Conservation (phyloP, 2,329 filamentous ascomycete genomes). For the Penicillium italicum region DNA sequence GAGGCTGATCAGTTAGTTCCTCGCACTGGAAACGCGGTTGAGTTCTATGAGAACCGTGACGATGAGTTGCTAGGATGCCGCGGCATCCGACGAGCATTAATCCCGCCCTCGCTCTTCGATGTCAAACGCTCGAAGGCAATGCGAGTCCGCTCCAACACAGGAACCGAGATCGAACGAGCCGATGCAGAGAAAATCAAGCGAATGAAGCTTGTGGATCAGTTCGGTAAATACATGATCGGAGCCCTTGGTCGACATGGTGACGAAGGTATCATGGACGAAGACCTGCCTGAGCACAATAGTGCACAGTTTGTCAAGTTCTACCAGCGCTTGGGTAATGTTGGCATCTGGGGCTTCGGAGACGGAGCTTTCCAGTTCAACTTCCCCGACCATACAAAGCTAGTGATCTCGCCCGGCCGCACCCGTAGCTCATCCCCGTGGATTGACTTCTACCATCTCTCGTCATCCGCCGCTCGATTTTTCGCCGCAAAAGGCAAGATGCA, state of each 20-base stretch:
- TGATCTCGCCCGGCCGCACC: conserved; percentile 43
- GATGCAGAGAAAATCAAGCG: conserved; percentile 49
- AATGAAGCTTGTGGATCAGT: conserved; percentile 49
- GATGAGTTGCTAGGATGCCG: conserved; percentile 31
- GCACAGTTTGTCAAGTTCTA: conserved; percentile 50
- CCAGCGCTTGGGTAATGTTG: conserved; percentile 51
- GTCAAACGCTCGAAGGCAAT: conserved; percentile 33
- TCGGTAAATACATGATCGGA: conserved; percentile 52
- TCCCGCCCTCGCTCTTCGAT: conserved; percentile 42
- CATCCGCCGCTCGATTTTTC: conserved; percentile 45
- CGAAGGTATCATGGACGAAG: conserved; percentile 31
- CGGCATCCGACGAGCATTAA: conserved; percentile 41
- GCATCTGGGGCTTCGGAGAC: conserved; percentile 51
- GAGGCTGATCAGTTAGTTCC: conserved; percentile 46
- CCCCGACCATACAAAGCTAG: conserved; percentile 51
- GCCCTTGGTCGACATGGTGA: conserved; percentile 43
- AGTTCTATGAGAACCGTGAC: conserved; percentile 48
- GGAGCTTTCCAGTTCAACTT: conserved; percentile 53
- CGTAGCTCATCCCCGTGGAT: conserved; percentile 41
- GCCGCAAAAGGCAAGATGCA: conserved; percentile 42
- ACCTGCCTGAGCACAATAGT: conserved; percentile 24
- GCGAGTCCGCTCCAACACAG: conserved; percentile 33
- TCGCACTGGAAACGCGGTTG: conserved; percentile 40
- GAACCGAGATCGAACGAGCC: conserved; percentile 34
- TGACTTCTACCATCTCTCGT: conserved; percentile 50